phyloP scores from a whole-genome alignment of 2,329 filamentous ascomycete species.

The Penicillium concentricum region DNA sequence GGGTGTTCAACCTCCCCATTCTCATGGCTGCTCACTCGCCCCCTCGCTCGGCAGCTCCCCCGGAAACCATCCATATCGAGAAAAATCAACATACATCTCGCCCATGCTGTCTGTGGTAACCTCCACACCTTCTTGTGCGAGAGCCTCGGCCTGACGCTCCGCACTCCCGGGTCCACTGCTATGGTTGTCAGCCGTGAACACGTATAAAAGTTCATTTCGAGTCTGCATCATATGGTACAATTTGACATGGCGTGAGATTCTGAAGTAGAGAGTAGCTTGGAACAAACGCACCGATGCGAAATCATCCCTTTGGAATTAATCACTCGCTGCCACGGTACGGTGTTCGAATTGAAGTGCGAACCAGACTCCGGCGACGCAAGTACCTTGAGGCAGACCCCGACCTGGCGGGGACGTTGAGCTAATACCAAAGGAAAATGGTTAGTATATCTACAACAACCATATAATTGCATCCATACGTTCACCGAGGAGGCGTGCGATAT shows the following conservation, averaged over 20 bases:
- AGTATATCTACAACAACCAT: background rate
- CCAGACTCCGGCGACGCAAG: slow-evolving; percentile 58
- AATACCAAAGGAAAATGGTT: background rate
- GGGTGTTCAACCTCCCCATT: slow-evolving; percentile 11
- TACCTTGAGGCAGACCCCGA: slow-evolving; percentile 87
- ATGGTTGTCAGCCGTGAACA: slow-evolving; percentile 2
- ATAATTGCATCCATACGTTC: slow-evolving; percentile 51
- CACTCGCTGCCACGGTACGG: slow-evolving; percentile 92
- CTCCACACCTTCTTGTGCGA: slow-evolving; percentile 44
- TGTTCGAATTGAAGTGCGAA: slow-evolving; percentile 65
- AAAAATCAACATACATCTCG: slow-evolving; percentile 45
- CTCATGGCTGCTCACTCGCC: slow-evolving; percentile 7
- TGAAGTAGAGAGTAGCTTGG: background rate
- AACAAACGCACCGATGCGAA: slow-evolving; percentile 66
- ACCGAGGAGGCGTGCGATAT: slow-evolving; percentile 62
- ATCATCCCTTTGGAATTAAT: slow-evolving; percentile 85
- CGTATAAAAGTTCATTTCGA: background rate
- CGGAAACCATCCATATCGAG: slow-evolving; percentile 51
- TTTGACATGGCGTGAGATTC: background rate
- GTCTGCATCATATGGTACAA: background rate
- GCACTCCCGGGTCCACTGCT: slow-evolving; percentile 44
- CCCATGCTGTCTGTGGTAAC: slow-evolving; percentile 45
- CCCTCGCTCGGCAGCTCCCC: slow-evolving; percentile 50
- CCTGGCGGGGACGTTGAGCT: slow-evolving; percentile 77
- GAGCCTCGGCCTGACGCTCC: slow-evolving; percentile 42